phyloP scores from a whole-genome alignment of 208 protist species.

The Leishmania gerbilli region DNA sequence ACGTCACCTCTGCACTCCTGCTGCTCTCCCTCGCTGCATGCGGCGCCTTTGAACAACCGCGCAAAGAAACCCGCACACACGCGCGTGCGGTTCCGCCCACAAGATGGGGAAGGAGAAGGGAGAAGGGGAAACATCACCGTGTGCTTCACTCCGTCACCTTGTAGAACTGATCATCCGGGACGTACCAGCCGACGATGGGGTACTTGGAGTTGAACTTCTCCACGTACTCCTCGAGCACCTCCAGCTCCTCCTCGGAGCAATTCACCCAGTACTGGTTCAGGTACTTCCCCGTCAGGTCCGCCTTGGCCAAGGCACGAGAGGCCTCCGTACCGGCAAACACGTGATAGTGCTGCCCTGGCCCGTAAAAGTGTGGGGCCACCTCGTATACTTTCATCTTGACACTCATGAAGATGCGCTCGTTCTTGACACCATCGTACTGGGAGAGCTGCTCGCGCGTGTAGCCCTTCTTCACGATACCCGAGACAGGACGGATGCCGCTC shows the following conservation, averaged over 20 bases:
- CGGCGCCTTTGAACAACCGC: not conserved
- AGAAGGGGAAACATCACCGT: not conserved
- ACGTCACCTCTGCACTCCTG: not conserved
- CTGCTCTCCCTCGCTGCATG: not conserved
- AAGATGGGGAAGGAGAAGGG: not conserved
- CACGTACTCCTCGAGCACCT: conserved; percentile 69
- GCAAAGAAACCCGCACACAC: not conserved
- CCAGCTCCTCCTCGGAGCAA: conserved; percentile 71
- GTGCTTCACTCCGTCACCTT: conserved; percentile 29
- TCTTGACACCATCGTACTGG: conserved; percentile 71
- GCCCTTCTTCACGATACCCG: conserved; percentile 37
- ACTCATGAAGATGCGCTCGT: conserved; percentile 67
- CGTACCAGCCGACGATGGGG: conserved; percentile 83
- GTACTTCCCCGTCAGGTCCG: conserved; percentile 56
- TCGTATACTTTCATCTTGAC: conserved; percentile 86
- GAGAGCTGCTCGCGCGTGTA: conserved; percentile 73
- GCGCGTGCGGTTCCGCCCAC: not conserved
- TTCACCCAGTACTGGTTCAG: conserved; percentile 78
- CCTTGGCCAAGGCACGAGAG: conserved; percentile 65
- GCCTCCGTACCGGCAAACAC: conserved; percentile 82
- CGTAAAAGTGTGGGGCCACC: conserved; percentile 86
- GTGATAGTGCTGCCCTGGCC: conserved; percentile 75
- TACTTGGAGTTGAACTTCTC: conserved; percentile 81
- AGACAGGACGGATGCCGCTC: conserved; percentile 62
- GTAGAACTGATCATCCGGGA: conserved; percentile 68